Evolutionary conservation across 2,329 filamentous ascomycete genomes (phyloP), one percentile per base, ranked within the genome.

Genomic region (Colletotrichum sp.): DNA sequence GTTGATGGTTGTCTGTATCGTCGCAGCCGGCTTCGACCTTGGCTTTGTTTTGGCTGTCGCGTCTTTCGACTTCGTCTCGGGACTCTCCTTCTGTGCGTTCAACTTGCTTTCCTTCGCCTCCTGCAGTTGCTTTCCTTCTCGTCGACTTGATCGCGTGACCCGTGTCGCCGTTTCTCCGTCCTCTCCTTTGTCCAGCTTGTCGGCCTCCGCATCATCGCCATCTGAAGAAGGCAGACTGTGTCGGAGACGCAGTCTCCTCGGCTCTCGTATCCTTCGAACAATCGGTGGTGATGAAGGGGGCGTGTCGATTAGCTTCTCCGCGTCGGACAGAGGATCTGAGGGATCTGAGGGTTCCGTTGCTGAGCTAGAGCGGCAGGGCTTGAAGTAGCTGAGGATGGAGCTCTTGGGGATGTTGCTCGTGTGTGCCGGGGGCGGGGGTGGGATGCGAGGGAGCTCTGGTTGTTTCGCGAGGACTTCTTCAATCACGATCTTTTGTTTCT

Each of bases 1-100:
- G 39, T 88, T 87, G n/a, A 88, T 81, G 2, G 86, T 88, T 3
- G 85, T 88, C 67, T 88, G 86, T 1, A 87, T 72, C 19, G 79
- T 77, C 3, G 82, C 71, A 2, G 77, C 61, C 9, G 76, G n/a
- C 52, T 80, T 83, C 6, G 34, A 55, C 19, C 60, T 30, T 25
- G 34, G 52, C 4, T 67, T 63, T 19, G 64, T 25, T 48, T 64
- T 76, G 12, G 71, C 82, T 3, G 16, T 5, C 13, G 15, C 6
- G 22, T 16, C 9, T 39, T 74, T 19, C 15, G 27, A 6, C 15
- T 34, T 27, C 8, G 30, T 6, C 12, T n/a, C 15, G 3, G 28
- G 19, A 9, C 28, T 39, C 12, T 66, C 32, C 30, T 22, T 19
- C 16, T 19, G 19, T 16, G 28, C 22, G 19, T 74, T 66, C 16